A percentile compares a stretch with the other conserved stretches of the same genome.
Conservation (phyloP, 2,329 filamentous ascomycete species). For the Beauveria asiatica region DNA sequence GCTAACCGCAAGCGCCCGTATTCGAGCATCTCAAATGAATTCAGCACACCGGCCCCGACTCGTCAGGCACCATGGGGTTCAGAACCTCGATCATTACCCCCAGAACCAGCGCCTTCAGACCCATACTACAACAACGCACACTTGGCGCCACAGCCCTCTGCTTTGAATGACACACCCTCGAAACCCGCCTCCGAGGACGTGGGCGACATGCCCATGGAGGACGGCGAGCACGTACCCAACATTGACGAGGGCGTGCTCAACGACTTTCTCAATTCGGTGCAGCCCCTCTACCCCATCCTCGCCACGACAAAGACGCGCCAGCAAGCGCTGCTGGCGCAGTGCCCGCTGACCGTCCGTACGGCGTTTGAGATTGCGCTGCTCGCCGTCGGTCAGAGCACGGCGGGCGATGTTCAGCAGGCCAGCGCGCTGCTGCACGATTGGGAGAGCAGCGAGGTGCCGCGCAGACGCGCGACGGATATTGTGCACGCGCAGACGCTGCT, state of each 20-base stretch:
- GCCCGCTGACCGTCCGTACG: constrained; percentile 47
- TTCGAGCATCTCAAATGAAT: constrained; percentile 38
- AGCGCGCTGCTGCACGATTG: constrained; percentile 42
- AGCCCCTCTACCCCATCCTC: constrained; percentile 59
- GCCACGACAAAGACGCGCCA: constrained; percentile 48
- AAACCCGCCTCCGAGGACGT: constrained; percentile 22
- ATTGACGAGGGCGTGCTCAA: constrained; percentile 38
- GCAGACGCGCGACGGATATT: constrained; percentile 35
- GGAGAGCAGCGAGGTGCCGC: constrained; percentile 35
- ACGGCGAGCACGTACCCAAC: constrained; percentile 25
- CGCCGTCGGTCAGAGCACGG: constrained; percentile 37
- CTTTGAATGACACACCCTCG: constrained; percentile 29
- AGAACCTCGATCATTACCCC: constrained; percentile 37
- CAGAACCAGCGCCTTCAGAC: constrained; percentile 29
- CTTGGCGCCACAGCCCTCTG: constrained; percentile 37
- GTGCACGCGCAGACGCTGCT: constrained; percentile 60
- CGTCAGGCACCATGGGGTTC: constrained; percentile 39
- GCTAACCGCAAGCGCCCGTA: constrained; percentile 37
- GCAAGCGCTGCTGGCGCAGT: constrained; percentile 46
- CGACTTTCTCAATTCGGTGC: constrained; percentile 54
- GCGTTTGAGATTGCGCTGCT: constrained; percentile 58
- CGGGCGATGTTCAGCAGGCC: constrained; percentile 36
- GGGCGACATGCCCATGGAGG: constrained; percentile 27
- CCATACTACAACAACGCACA: constrained; percentile 31
- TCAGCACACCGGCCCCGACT: constrained; percentile 30